These are phyloP conservation scores for Neonectria coccinea DNA, from an alignment of 2,329 filamentous ascomycete genomes.

Conservation along the genomic window DNA sequence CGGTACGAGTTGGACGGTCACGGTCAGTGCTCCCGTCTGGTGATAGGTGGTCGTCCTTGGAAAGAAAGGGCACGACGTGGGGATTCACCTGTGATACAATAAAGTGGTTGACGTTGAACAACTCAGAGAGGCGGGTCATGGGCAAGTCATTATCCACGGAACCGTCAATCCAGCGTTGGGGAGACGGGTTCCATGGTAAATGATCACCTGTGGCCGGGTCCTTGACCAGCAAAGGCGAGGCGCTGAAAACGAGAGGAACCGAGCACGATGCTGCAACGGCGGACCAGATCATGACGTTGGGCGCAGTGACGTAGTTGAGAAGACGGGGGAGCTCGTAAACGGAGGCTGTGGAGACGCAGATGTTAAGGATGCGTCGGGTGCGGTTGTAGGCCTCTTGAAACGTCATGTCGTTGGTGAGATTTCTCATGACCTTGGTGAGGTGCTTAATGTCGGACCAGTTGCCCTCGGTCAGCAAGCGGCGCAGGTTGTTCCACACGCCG, in stretches of 20 bases:
- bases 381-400: constrained; percentile 97
- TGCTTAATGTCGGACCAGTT: constrained; percentile 88
- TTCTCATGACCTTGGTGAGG: constrained; percentile 83
- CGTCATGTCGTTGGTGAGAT: constrained; percentile 86
- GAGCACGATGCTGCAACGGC: constrained; percentile 97
- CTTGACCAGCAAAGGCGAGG: constrained; percentile 84
- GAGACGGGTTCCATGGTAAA: constrained; percentile 85
- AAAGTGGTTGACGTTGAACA: constrained; percentile 99
- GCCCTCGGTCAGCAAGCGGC: constrained; percentile 82
- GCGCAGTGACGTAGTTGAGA: constrained; percentile 92
- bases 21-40: constrained; percentile 49
- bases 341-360: constrained; percentile 89
- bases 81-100: constrained; percentile 98
- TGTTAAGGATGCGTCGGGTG: constrained; percentile 92
- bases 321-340: constrained; percentile 88
- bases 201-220: constrained; percentile 83
- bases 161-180: constrained; percentile 91
- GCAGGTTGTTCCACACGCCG: constrained; percentile 74
- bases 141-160: constrained; percentile 95
- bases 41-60: constrained; percentile 74
- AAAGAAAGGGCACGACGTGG: constrained; percentile 88
- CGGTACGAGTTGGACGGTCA: constrained; percentile 41
- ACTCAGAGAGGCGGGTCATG: constrained; percentile 88
- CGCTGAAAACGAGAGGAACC: constrained; percentile 86
- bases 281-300: constrained; percentile 96